Conservation (phyloP, 2,329 filamentous ascomycete genomes). For the Neonectria punicea region DNA sequence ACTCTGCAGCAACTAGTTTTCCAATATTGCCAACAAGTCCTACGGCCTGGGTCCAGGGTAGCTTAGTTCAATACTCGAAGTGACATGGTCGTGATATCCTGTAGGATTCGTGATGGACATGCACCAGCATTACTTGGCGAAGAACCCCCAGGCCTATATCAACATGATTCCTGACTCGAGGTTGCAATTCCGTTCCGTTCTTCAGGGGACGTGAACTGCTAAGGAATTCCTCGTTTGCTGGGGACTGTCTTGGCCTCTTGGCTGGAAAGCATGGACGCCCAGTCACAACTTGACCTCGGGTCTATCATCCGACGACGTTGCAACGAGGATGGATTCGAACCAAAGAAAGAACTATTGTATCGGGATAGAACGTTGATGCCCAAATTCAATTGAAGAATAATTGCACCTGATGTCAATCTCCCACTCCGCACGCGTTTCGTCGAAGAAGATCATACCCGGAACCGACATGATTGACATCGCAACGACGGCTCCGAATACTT, state of each 20-base stretch:
- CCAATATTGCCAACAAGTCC: not conserved
- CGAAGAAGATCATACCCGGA: not conserved
- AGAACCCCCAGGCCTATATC: not conserved
- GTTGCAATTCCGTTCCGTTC: not conserved
- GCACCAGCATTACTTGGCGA: not conserved
- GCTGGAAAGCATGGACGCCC: not conserved
- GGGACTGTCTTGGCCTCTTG: not conserved
- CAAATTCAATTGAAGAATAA: not conserved
- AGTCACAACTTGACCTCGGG: not conserved
- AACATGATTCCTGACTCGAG: slow-evolving; percentile 14
- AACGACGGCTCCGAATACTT: not conserved
- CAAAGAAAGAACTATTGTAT: not conserved
- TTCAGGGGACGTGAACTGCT: not conserved
- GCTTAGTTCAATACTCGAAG: not conserved
- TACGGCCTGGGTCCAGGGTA: not conserved
- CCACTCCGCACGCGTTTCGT: not conserved
- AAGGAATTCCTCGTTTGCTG: not conserved
- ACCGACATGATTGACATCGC: not conserved
- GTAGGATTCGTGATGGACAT: not conserved
- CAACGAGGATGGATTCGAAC: not conserved
- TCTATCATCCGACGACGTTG: not conserved
- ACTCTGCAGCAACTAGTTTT: not conserved
- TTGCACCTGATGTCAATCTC: not conserved
- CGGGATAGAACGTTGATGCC: not conserved
- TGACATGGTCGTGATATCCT: not conserved